A percentile compares a stretch with the other conserved stretches of the same genome.
Evolutionary conservation across 495 filamentous ascomycete genomes (phyloP).

Genomic region (Clavariopsis aquatica): DNA sequence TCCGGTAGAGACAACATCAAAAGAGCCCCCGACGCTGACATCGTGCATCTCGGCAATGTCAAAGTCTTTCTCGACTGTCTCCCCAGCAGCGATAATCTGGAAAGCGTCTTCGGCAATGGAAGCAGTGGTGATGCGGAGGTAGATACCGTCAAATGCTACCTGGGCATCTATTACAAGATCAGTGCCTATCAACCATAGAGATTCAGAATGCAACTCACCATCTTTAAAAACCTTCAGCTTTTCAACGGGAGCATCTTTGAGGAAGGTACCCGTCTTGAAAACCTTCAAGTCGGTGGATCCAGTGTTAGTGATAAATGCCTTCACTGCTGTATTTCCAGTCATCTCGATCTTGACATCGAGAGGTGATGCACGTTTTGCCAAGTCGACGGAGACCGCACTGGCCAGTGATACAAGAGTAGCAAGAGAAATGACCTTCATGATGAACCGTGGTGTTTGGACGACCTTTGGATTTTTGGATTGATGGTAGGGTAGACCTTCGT

Average conservation of each 20-base stretch:
- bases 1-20: constrained; percentile 49
- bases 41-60: constrained; percentile 60
- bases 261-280: constrained; percentile 62
- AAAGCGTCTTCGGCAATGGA: constrained; percentile 55
- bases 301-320: constrained; percentile 61
- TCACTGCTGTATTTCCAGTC: constrained; percentile 56
- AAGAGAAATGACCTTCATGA: constrained; percentile 9
- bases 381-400: constrained; percentile 49
- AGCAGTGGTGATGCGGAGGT: constrained; percentile 48
- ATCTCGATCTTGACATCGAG: constrained; percentile 56
- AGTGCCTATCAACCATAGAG: background rate
- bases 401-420: constrained; percentile 49
- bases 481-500: too few relatives aligned
- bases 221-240: constrained; percentile 59
- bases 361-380: constrained; percentile 45
- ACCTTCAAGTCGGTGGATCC: constrained; percentile 56
- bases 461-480: background rate
- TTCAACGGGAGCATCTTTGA: constrained; percentile 57
- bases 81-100: constrained; percentile 55
- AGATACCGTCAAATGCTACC: constrained; percentile 59
- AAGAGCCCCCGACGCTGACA: constrained; percentile 52
- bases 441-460: background rate
- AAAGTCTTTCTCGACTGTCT: constrained; percentile 56
- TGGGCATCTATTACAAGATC: constrained; percentile 45
- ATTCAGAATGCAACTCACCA: constrained; percentile 44